phyloP scores from a whole-genome alignment of 192 early-diverging fungal species.

The Linnemannia hyalina region DNA sequence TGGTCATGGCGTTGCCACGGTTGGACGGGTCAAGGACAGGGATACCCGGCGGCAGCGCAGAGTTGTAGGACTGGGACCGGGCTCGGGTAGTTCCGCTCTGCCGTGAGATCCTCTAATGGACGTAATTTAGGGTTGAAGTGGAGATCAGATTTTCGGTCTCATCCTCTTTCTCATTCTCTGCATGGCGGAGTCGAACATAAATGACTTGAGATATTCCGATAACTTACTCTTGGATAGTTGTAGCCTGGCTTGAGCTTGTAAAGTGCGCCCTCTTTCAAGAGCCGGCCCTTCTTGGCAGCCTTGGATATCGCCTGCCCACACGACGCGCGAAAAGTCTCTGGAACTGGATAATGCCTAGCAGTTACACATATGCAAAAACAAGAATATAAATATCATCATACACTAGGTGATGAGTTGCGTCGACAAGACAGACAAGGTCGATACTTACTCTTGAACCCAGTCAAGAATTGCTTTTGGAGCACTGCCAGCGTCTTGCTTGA shows the following conservation, averaged over 20 bases:
- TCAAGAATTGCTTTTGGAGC: slow-evolving; percentile 61
- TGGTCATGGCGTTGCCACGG: not conserved
- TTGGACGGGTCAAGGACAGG: slow-evolving; percentile 22
- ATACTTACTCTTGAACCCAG: slow-evolving; percentile 60
- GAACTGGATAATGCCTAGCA: slow-evolving; percentile 58
- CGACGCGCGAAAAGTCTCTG: slow-evolving; percentile 59
- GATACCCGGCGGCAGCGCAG: slow-evolving; percentile 20
- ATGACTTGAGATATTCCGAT: not conserved
- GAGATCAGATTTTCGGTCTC: not conserved
- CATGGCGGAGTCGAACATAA: not conserved
- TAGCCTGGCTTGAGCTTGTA: slow-evolving; percentile 64
- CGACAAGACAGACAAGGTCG: not conserved
- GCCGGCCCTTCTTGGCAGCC: slow-evolving; percentile 62
- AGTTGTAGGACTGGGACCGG: slow-evolving; percentile 45
- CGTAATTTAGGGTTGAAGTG: not conserved
- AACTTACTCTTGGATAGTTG: slow-evolving; percentile 55
- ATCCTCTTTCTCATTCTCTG: not conserved
- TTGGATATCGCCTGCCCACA: slow-evolving; percentile 64
- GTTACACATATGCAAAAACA: not conserved
- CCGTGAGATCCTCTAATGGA: slow-evolving; percentile 26
- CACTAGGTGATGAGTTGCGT: not conserved
- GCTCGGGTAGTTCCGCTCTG: slow-evolving; percentile 24
- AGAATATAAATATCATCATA: not conserved
- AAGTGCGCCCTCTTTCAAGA: slow-evolving; percentile 56
- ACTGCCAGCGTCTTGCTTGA: slow-evolving; percentile 57